Base-by-base conservation (phyloP, 352 stramenopile species). In the Phytopythium montanum region DNA sequence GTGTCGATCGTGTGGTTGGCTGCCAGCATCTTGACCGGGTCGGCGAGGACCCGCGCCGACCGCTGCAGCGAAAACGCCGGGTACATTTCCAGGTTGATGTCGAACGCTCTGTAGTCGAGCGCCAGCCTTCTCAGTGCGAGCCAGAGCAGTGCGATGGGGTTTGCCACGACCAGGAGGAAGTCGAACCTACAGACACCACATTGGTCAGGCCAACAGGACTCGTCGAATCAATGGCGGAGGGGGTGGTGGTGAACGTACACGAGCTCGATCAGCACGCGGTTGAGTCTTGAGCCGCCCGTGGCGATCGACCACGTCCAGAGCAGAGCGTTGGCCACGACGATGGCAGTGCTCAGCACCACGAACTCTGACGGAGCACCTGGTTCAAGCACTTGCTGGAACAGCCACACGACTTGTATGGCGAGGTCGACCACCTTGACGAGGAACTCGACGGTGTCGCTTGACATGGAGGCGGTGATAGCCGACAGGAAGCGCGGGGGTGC, bases 1-100 rank as follows among this genome's bases (percentile, higher is more conserved):
- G 60, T 56, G 28, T 77, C 50, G 10, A 80, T 59, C 33, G 61
- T 72, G 56, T 73, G 62, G 21, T 58, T 59, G n/a, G 75, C 33
- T 29, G 36, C 57, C 5, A 58, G 54, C 2, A 45, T 66, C 31
- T 68, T 29, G 18, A 61, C 51, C 7, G 71, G 71, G 42, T 76
- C 58, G 23, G 68, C 60, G 8, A 64, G 50, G n/a, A 68, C 41
- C 0, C 59, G 44, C 21, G 71, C 68, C 13, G 61, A 45, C 12
- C 62, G 65, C 29, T 76, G 58, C 21, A 79, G 66, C 1, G 57
- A 67, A 41, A 49, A 63, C 6, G 9, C 14, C 16, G 62, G 50
- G 23, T 66, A 76, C 1, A 74, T 19, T 7, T 57, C 44, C 2
- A 33, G 41, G 23, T 38, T 55, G 23, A 79, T 59, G 3, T 16